Percentiles rank a stretch among this genome's conserved stretches.
Conservation (phyloP, 2,329 filamentous ascomycete species). For the Pseudocercospora pini-densiflorae region DNA sequence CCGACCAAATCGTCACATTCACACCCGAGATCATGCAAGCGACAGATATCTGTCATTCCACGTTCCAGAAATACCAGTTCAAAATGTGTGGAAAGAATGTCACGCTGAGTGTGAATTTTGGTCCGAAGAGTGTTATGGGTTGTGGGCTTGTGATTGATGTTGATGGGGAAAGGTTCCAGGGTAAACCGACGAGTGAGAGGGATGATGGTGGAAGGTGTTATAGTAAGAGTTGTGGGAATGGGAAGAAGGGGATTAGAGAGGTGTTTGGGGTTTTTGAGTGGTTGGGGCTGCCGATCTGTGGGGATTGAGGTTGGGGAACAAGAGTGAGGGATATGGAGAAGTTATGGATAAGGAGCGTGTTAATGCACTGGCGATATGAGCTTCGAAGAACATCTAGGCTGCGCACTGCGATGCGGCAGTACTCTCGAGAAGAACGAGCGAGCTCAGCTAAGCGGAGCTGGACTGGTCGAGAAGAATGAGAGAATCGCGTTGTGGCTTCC, state of each 20-base stretch:
- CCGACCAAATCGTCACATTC: conserved; percentile 6
- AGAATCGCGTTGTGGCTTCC: too few species aligned
- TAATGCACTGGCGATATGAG: too few species aligned
- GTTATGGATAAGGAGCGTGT: not conserved
- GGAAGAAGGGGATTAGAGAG: not conserved
- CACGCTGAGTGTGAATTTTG: not conserved
- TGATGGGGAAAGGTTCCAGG: not conserved
- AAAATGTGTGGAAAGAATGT: not conserved
- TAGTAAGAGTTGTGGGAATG: not conserved
- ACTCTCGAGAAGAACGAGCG: too few species aligned
- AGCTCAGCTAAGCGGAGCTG: too few species aligned
- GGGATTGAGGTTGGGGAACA: not conserved
- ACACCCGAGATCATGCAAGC: not conserved
- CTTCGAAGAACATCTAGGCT: too few species aligned
- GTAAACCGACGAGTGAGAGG: not conserved
- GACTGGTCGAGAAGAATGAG: too few species aligned
- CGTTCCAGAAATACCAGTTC: not conserved
- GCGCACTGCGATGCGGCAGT: too few species aligned
- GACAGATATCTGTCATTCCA: not conserved
- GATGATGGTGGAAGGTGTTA: not conserved
- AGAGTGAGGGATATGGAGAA: not conserved
- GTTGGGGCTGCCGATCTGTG: not conserved
- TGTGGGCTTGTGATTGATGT: not conserved
- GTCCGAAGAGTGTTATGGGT: not conserved
- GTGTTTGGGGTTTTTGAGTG: conserved; percentile 1